These are phyloP conservation scores for Neurospora africana DNA, from an alignment of 495 filamentous ascomycete species.

Conservation along the genomic window DNA sequence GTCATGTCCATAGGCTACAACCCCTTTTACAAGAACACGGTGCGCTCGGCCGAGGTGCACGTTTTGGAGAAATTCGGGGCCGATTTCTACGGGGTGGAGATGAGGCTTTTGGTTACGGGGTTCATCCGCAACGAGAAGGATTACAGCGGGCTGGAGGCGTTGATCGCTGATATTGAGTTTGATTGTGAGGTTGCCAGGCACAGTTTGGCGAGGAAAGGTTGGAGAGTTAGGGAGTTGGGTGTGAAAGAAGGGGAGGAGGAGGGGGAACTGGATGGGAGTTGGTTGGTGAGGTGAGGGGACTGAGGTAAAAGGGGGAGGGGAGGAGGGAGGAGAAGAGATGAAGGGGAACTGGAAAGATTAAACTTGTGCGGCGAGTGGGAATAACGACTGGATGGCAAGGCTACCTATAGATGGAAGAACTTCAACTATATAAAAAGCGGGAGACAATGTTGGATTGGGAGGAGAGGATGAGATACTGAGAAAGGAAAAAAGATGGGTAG, in stretches of 20 bases:
- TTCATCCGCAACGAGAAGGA: conserved; percentile 85
- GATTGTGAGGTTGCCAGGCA: conserved; percentile 75
- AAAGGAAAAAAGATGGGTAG: background rate
- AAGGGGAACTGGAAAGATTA: background rate
- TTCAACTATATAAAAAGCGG: background rate
- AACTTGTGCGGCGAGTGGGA: background rate
- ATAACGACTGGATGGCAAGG: background rate
- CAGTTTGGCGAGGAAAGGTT: conserved; percentile 61
- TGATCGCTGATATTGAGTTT: conserved; percentile 77
- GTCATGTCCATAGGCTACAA: conserved; percentile 96
- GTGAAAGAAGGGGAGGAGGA: conserved; percentile 22
- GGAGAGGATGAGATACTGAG: background rate
- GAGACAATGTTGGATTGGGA: background rate
- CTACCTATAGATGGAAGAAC: background rate
- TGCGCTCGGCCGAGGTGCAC: conserved; percentile 82
- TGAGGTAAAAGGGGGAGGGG: background rate
- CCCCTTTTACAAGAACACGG: conserved; percentile 82
- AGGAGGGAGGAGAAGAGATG: background rate
- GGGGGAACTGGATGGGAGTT: conserved; percentile 26
- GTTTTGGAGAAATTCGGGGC: conserved; percentile 60
- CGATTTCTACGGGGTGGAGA: conserved; percentile 76
- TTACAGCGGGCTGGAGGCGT: conserved; percentile 68
- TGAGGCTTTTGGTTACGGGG: conserved; percentile 72
- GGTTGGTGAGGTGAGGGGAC: conserved; percentile 24
- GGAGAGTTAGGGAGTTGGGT: conserved; percentile 26